Base-by-base conservation (phyloP, 169 alveolate species). In the Plasmodium chabaudi region DNA sequence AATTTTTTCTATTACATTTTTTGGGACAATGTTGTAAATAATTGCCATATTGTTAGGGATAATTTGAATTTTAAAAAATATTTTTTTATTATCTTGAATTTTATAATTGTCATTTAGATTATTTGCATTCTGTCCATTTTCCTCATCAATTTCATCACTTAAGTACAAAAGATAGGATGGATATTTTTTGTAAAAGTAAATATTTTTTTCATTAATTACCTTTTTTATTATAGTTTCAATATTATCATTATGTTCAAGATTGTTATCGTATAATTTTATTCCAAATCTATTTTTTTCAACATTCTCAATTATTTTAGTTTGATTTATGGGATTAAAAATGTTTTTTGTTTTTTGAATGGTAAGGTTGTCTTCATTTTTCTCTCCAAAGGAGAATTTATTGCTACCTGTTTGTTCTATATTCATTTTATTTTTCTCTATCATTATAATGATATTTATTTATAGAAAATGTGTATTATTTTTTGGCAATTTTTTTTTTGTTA, bases 51-150 rank as follows among this genome's bases (percentile, higher is more conserved):
- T 51, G n/a, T 64, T 60, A 27, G 77, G 82, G 19, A 34, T 15
- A 4, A 79, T 23, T 60, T 79, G 77, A 15, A 79, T 79, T 65
- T 79, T 79, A 79, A 79, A 79, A 79, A 79, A 79, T 7, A 64
- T 70, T 23, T 51, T 79, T 46, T 67, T 79, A 57, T 65, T 65
- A 27, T 79, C 53, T 10, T 79, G 63, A 53, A 53, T 79, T n/a
- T 69, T 69, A 49, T 79, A 21, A 23, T 42, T 79, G n/a, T 55
- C 53, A n/a, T 65, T 55, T 42, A 34, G 39, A 46, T 46, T 25
- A 57, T 70, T 44, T 51, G 65, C 79, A 13, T 60, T 51, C 6
- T 15, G 23, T 10, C 39, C 87, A 12, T 55, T 72, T 21, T 72
- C 27, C 7, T 34, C 7, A 51, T 42, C 68, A 5, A 21, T 55